Conservation (phyloP, 2,329 filamentous ascomycete species). For the Didymella lethalis region DNA sequence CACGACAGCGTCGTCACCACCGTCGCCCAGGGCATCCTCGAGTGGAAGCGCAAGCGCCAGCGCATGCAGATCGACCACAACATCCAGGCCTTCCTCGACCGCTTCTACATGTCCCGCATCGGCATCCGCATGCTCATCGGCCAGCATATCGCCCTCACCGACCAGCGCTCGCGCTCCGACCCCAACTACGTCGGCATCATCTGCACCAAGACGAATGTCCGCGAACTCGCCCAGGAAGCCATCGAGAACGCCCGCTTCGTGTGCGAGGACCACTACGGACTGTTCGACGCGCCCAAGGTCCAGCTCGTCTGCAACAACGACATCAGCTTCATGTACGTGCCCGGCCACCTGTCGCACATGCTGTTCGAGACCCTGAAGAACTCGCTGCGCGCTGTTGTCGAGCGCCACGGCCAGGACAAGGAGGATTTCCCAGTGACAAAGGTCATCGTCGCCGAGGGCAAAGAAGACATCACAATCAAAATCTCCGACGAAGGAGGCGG, state of each 20-base stretch:
- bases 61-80: conserved; percentile 98
- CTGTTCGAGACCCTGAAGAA: conserved; percentile 99
- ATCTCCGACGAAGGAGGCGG: conserved; percentile 96
- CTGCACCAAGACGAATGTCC: conserved; percentile 97
- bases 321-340: conserved; percentile 99
- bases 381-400: conserved; percentile 93
- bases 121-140: conserved; percentile 99
- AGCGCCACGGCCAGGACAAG: conserved; percentile 92
- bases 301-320: conserved; percentile 95
- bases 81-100: conserved; percentile 96
- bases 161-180: conserved; percentile 88
- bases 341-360: conserved; percentile 98
- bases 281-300: conserved; percentile 96
- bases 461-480: conserved; percentile 99
- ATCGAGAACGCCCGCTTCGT: conserved; percentile 99
- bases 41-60: conserved; percentile 96
- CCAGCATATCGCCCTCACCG: conserved; percentile 95
- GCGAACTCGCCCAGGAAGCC: conserved; percentile 92
- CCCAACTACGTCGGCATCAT: conserved; percentile 98
- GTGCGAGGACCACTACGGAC: conserved; percentile 96
- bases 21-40: conserved; percentile 94
- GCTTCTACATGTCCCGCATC: conserved; percentile 99
- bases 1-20: conserved; percentile 98
- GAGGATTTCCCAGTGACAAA: conserved; percentile 97
- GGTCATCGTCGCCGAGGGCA: conserved; percentile 95